Evolutionary conservation across 2,329 filamentous ascomycete genomes (phyloP).

Genomic region (Claviceps citrina): DNA sequence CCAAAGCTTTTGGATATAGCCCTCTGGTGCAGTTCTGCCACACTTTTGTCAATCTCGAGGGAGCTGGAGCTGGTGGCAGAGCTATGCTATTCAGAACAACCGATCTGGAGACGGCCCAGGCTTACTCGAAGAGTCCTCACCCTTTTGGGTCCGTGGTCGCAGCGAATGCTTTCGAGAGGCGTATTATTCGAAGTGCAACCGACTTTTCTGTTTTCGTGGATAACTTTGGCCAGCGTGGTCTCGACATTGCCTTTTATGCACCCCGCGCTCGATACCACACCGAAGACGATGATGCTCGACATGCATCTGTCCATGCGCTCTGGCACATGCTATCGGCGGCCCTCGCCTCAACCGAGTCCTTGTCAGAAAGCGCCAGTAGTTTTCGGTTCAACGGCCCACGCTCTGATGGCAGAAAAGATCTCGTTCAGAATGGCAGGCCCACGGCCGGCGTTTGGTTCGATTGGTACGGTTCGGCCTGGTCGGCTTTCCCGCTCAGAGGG

Average conservation of each 20-base stretch:
- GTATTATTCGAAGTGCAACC: conserved; percentile 69
- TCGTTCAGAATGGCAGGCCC: conserved; percentile 50
- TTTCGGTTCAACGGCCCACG: conserved; percentile 47
- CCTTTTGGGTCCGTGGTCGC: conserved; percentile 76
- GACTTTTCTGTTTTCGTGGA: conserved; percentile 77
- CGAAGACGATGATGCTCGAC: conserved; percentile 67
- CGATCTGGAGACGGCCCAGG: conserved; percentile 69
- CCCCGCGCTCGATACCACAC: conserved; percentile 84
- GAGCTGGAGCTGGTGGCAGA: conserved; percentile 78
- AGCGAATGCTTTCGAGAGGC: conserved; percentile 68
- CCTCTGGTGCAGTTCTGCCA: conserved; percentile 66
- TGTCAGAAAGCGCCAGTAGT: conserved; percentile 51
- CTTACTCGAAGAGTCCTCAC: conserved; percentile 54
- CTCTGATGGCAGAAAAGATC: conserved; percentile 38
- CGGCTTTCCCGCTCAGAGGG: conserved; percentile 62
- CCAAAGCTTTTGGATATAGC: conserved; percentile 69
- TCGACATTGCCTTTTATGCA: conserved; percentile 84
- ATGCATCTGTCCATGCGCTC: conserved; percentile 54
- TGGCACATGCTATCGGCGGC: conserved; percentile 94
- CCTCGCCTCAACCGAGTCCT: conserved; percentile 53
- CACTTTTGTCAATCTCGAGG: conserved; percentile 88
- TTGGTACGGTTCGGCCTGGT: conserved; percentile 65
- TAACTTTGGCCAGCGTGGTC: conserved; percentile 63
- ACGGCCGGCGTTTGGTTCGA: conserved; percentile 84
- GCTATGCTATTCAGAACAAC: conserved; percentile 79